Evolutionary conservation across 441 rosid genomes (phyloP), one percentile per base, ranked within the genome.

Genomic region (Adansonia grandidieri): DNA sequence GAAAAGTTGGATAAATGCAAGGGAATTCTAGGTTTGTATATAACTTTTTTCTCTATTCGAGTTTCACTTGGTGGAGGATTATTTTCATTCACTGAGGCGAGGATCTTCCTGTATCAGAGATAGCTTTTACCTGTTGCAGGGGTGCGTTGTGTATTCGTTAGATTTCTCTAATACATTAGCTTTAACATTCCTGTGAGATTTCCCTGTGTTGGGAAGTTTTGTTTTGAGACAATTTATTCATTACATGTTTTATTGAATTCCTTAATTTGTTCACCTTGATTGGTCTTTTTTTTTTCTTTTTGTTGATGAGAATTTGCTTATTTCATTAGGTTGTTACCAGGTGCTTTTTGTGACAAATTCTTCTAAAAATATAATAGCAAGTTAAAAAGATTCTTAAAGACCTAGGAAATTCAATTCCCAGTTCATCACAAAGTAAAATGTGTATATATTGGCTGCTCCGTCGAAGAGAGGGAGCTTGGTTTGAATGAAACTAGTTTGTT

Each of bases 21-120:
- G 80, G 75, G 75, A 77, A 67, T 79, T 72, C 22, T 67, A 76
- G 85, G 82, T 82, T 54, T 88, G 90, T 88, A 87, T 17, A 88
- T 87, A 88, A 76, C 77, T 74, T 66, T 65, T 69, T 69, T 14
- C 70, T 58, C 61, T 63, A 60, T 82, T 78, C 73, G 80, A 77
- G 68, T 71, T 80, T 80, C 61, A 24, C 71, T 77, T 73, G 79
- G 82, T 69, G 47, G 77, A 78, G 84, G 73, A 75, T 78, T 40
- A 37, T 37, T 54, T 78, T 67, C 78, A 60, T 80, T 82, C 65
- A 65, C 78, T 56, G 74, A 79, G 78, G 56, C 9, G 79, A 15
- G 50, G 71, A 72, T 74, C 76, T 80, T 65, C 65, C 79, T 75
- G 78, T 77, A 72, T 77, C 68, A 80, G 79, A 44, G 37, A 11